phyloP scores from a whole-genome alignment of 2,329 filamentous ascomycete species.

The Paramyrothecium sp. region DNA sequence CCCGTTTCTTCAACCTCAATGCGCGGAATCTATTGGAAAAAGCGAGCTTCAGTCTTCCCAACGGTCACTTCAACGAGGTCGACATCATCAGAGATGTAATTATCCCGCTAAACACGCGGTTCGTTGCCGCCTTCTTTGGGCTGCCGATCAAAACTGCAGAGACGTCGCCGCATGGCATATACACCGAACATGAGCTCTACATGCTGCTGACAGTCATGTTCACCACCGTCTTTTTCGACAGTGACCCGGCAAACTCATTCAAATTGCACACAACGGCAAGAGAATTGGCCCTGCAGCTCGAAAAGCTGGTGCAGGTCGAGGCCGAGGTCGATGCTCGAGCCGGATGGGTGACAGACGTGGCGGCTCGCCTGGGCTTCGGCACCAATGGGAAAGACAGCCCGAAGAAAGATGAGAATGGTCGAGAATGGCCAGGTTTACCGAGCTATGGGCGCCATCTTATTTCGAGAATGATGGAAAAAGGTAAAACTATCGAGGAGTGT shows the following conservation, averaged over 20 bases:
- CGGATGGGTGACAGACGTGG: not conserved
- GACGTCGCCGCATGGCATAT: not conserved
- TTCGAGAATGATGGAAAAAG: not conserved
- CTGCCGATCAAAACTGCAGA: not conserved
- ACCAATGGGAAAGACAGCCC: not conserved
- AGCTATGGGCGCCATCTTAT: not conserved
- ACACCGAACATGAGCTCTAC: not conserved
- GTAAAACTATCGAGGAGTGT: not conserved
- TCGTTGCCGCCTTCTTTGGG: not conserved
- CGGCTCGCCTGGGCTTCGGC: not conserved
- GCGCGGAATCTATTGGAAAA: not conserved
- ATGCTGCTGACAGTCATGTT: not conserved
- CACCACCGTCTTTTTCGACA: not conserved
- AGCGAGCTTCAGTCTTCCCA: not conserved
- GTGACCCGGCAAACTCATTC: conserved; percentile 1
- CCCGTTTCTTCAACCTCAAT: not conserved
- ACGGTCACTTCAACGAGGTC: not conserved
- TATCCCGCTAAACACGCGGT: not conserved
- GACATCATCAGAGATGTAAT: not conserved
- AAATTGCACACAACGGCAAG: not conserved
- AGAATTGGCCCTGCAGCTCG: not conserved
- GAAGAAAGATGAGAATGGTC: not conserved
- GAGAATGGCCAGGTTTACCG: not conserved
- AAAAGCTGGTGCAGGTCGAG: not conserved
- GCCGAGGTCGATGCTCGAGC: not conserved